phyloP scores from a whole-genome alignment of 495 filamentous ascomycete genomes.

The Neurospora sp. region DNA sequence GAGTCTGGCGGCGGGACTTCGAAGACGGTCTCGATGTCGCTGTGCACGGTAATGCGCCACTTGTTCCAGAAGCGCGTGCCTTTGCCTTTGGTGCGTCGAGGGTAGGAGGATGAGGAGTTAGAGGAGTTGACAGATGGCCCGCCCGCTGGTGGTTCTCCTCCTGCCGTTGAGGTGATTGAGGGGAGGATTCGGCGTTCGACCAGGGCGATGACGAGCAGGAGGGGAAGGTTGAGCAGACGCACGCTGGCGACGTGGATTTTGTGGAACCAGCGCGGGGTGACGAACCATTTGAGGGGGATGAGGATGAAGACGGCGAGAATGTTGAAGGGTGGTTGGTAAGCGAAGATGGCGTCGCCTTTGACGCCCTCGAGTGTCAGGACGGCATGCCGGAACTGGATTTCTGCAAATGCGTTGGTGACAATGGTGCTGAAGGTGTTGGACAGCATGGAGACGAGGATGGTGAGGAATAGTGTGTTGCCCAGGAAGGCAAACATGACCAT shows the following conservation, averaged over 20 bases:
- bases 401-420: slow-evolving; percentile 51
- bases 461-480: slow-evolving; percentile 68
- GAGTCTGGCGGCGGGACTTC: slow-evolving; percentile 53
- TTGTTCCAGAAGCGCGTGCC: slow-evolving; percentile 29
- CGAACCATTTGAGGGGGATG: slow-evolving; percentile 53
- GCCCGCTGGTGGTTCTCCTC: slow-evolving; percentile 3
- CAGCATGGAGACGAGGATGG: slow-evolving; percentile 66
- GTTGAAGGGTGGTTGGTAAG: slow-evolving; percentile 66
- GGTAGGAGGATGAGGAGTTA: slow-evolving; percentile 1
- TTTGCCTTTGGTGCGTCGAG: not conserved
- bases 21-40: slow-evolving; percentile 59
- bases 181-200: slow-evolving; percentile 45
- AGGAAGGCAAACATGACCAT: slow-evolving; percentile 67
- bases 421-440: slow-evolving; percentile 62
- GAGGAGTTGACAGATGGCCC: slow-evolving; percentile 10
- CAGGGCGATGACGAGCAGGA: slow-evolving; percentile 50
- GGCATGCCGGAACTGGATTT: slow-evolving; percentile 60
- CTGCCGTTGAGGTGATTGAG: slow-evolving; percentile 8
- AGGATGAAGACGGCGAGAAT: slow-evolving; percentile 53
- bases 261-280: slow-evolving; percentile 64
- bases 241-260: slow-evolving; percentile 62
- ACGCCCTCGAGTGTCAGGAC: slow-evolving; percentile 70
- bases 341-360: slow-evolving; percentile 63
- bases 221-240: slow-evolving; percentile 52
- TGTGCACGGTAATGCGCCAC: slow-evolving; percentile 47